A percentile compares a stretch with the other conserved stretches of the same genome.
Conservation (phyloP, 2,329 filamentous ascomycete genomes). For the Lachnellula subtilissima region DNA sequence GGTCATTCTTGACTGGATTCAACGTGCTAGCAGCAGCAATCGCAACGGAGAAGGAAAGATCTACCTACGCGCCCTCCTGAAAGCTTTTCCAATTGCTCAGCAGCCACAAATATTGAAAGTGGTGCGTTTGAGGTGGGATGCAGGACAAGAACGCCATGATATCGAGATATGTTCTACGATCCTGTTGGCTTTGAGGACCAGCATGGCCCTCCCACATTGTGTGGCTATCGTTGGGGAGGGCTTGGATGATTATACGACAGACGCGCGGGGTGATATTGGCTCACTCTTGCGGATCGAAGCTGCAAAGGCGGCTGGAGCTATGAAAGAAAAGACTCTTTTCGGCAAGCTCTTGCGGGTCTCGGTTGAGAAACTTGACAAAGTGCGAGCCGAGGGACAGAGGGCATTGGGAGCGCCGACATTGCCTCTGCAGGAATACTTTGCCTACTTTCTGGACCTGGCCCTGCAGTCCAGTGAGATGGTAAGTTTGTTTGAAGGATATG, state of each 20-base stretch:
- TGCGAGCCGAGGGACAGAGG: constrained; percentile 63
- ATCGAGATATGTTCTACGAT: constrained; percentile 52
- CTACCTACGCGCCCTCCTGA: constrained; percentile 47
- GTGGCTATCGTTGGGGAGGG: constrained; percentile 44
- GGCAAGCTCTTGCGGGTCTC: constrained; percentile 57
- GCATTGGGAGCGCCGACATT: constrained; percentile 24
- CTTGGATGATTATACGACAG: constrained; percentile 87
- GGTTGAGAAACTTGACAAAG: constrained; percentile 84
- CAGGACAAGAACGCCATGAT: constrained; percentile 34
- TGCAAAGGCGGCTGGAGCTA: constrained; percentile 57
- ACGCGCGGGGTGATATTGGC: constrained; percentile 83
- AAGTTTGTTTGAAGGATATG: constrained; percentile 59
- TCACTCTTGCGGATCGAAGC: constrained; percentile 80
- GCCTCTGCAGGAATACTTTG: neutral
- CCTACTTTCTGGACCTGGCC: neutral
- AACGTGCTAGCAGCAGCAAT: constrained; percentile 34
- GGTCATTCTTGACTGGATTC: constrained; percentile 44
- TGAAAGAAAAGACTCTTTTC: constrained; percentile 23
- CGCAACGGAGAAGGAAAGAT: constrained; percentile 35
- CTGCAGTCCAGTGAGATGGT: constrained; percentile 38
- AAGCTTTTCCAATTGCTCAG: constrained; percentile 9
- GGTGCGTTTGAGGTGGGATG: constrained; percentile 49
- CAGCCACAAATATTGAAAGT: constrained; percentile 34
- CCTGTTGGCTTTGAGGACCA: constrained; percentile 48
- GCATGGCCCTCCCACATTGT: constrained; percentile 21